Conservation (phyloP, 2,329 filamentous ascomycete genomes). For the Remersonia thermophila region DNA sequence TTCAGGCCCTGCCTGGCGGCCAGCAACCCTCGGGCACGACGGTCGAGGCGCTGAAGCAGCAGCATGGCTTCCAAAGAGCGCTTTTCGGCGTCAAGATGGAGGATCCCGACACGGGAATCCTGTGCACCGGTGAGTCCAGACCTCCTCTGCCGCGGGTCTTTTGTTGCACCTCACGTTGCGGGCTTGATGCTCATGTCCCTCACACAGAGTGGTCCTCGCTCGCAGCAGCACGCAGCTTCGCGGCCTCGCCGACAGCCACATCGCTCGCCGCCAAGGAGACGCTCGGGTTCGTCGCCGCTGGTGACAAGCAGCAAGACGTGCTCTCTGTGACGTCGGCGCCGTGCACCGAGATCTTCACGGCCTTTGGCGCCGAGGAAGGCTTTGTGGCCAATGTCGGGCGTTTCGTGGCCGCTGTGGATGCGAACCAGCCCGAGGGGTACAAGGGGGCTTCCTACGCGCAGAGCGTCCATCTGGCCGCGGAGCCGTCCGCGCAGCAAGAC, state of each 20-base stretch:
- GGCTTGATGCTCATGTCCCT: background rate
- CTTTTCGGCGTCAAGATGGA: conserved; percentile 12
- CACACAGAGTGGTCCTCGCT: conserved; percentile 8
- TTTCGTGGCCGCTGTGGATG: conserved; percentile 11
- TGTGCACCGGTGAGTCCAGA: conserved; percentile 7
- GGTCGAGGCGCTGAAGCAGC: conserved; percentile 7
- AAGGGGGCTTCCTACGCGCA: conserved; percentile 2
- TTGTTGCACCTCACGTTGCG: too few relatives aligned
- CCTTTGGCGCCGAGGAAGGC: conserved; percentile 13
- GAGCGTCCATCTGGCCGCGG: conserved; percentile 1
- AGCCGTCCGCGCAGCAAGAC: conserved; percentile 4
- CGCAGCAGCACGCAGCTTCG: conserved; percentile 1
- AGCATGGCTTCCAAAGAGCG: conserved; percentile 4
- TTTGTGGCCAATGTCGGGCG: conserved; percentile 10
- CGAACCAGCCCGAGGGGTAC: conserved; percentile 6
- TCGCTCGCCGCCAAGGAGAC: conserved; percentile 1
- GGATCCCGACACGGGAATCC: conserved; percentile 6
- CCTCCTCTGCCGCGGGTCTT: too few relatives aligned
- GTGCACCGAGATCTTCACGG: conserved; percentile 18
- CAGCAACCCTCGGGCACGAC: background rate
- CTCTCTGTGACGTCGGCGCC: conserved; percentile 4
- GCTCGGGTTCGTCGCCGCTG: background rate
- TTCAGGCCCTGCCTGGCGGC: conserved; percentile 4
- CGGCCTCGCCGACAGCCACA: background rate
- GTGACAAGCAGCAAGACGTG: too few relatives aligned